Conservation (phyloP, 345 rosid genomes). For the Alliaria petiolata region DNA sequence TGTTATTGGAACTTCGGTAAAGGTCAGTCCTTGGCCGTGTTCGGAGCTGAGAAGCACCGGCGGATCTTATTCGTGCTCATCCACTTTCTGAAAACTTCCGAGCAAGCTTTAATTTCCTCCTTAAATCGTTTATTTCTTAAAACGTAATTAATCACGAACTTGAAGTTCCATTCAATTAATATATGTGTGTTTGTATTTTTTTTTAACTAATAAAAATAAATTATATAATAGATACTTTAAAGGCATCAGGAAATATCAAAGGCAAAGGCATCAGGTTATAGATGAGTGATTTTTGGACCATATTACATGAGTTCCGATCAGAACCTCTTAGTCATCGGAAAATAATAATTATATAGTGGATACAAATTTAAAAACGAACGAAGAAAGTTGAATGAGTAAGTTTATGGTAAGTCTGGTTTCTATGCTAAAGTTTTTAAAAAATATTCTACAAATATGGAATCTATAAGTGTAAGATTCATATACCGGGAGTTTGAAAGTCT, state of each 20-base stretch:
- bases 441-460: too few species aligned
- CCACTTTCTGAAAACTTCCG: constrained; percentile 18
- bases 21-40: constrained; percentile 81
- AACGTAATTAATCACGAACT: not conserved
- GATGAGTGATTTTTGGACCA: too few species aligned
- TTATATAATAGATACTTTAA: too few species aligned
- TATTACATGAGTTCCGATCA: too few species aligned
- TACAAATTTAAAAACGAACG: not conserved
- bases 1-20: constrained; percentile 54
- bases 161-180: not conserved
- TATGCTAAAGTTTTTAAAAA: not conserved
- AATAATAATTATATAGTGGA: not conserved
- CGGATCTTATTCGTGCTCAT: constrained; percentile 35
- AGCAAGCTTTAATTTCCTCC: not conserved
- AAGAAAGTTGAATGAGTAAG: not conserved
- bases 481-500: not conserved
- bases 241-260: too few species aligned
- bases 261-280: too few species aligned
- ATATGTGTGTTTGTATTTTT: not conserved
- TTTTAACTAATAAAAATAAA: not conserved
- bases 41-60: constrained; percentile 49
- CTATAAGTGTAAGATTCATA: not conserved
- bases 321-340: too few species aligned
- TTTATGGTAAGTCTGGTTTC: not conserved
- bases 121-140: not conserved